Conservation (phyloP, 306 rosid species). For the Heteromeles arbutifolia region DNA sequence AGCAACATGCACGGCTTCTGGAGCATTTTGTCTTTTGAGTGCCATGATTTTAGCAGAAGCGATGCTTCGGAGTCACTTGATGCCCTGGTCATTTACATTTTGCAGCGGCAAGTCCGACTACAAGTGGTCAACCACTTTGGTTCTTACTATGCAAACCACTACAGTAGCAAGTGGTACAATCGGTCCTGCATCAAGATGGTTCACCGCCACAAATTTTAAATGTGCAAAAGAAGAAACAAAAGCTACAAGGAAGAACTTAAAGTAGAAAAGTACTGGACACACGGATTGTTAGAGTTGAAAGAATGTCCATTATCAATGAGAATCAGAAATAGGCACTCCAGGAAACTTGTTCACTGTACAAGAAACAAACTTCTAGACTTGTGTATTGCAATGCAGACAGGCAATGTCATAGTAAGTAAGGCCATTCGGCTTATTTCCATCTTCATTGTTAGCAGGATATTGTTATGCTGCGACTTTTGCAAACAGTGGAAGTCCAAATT, state of each 20-base stretch:
- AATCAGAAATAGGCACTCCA: slow-evolving; percentile 27
- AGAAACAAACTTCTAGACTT: slow-evolving; percentile 27
- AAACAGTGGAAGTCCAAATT: slow-evolving; percentile 24
- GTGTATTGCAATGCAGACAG: slow-evolving; percentile 53
- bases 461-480: slow-evolving; percentile 25
- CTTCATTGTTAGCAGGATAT: slow-evolving; percentile 23
- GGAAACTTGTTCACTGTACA: slow-evolving; percentile 51
- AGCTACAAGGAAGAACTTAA: slow-evolving; percentile 24
- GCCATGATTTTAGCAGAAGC: slow-evolving; percentile 51
- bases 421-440: slow-evolving; percentile 45
- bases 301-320: slow-evolving; percentile 43
- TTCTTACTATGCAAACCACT: slow-evolving; percentile 54
- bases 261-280: slow-evolving; percentile 68
- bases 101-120: slow-evolving; percentile 70
- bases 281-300: slow-evolving; percentile 33
- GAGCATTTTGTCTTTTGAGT: slow-evolving; percentile 68
- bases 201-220: slow-evolving; percentile 46
- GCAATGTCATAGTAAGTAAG: slow-evolving; percentile 55
- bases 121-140: slow-evolving; percentile 57
- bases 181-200: slow-evolving; percentile 82
- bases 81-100: slow-evolving; percentile 47
- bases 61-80: slow-evolving; percentile 50
- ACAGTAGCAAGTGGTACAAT: slow-evolving; percentile 70
- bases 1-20: slow-evolving; percentile 73
- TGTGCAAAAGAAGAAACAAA: slow-evolving; percentile 35